Evolutionary conservation across 2,329 filamentous ascomycete species (phyloP), one percentile per base, ranked within the genome.

Genomic region (Calonectria pseudoreteaudii): DNA sequence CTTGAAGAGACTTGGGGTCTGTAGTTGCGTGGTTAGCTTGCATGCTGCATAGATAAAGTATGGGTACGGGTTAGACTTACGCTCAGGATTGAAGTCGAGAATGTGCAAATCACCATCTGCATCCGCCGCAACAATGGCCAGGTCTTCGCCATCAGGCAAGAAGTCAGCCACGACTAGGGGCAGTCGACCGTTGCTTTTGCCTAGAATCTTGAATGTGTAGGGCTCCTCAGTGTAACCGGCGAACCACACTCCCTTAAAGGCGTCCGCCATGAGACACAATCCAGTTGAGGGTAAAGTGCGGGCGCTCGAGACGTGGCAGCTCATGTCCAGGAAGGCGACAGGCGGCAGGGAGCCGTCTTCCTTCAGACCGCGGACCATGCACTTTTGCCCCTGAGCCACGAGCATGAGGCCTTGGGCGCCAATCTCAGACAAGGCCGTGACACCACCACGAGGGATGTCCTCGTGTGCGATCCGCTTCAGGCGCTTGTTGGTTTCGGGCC

Each of bases 291-390:
- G 92, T 23, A 99, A 89, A 80, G 95, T 94, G 81, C 96, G 97
- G 68, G 95, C 90, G n/a, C 93, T 92, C 3, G 93, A 94, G 16
- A 98, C 95, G 80, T 98, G 97, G 84, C 94, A 97, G 85, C 95
- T 97, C 92, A 98, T 97, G 81, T 99, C 97, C 89, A 99, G 94
- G 82, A 99, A 99, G 0, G 97, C 97, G 4, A 99, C 96, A 0
- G 97, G 97, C 0, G 98, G 88, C 67, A 98, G 90, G 1, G 94
- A 95, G 0, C 96, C 95, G 82, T 99, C 97, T 84, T 99, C 97
- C 83, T 98, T 98, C 4, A 99, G 89, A 50, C 97, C 97, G 73
- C 97, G 91, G 1, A 99, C 95, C 94, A 99, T 97, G 83, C 95
- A 96, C 85, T 99, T 99, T 81, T 98, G 96, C 0, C 97, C 97